Conservation (phyloP, 129 eudicot species). For the Mikania micrantha region DNA sequence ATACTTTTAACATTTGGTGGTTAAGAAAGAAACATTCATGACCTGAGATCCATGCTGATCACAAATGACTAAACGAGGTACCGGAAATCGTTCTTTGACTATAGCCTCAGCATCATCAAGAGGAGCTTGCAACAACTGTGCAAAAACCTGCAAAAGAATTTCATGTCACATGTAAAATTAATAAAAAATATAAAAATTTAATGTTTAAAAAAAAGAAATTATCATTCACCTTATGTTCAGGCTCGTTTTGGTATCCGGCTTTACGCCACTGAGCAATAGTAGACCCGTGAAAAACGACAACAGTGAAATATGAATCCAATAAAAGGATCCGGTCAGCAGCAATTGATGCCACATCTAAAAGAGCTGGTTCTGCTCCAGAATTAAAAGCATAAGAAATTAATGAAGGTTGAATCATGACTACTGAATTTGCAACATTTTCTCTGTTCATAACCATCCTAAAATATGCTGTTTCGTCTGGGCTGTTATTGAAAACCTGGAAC, state of each 20-base stretch:
- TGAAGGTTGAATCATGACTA: constrained; percentile 98
- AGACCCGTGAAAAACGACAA: constrained; percentile 89
- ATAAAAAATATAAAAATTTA: not conserved
- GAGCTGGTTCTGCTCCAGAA: constrained; percentile 86
- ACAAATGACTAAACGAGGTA: constrained; percentile 89
- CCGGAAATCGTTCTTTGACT: constrained; percentile 84
- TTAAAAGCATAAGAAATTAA: constrained; percentile 87
- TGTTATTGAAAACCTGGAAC: constrained; percentile 82
- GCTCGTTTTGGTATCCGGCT: constrained; percentile 86
- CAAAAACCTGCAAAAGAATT: constrained; percentile 53
- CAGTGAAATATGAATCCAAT: constrained; percentile 77
- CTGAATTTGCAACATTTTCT: constrained; percentile 95
- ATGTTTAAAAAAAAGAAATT: not conserved
- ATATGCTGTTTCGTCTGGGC: constrained; percentile 99
- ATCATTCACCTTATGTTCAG: constrained; percentile 71
- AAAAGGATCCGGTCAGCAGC: constrained; percentile 88
- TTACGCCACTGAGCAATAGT: constrained; percentile 97
- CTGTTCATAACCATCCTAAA: constrained; percentile 92
- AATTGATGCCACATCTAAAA: constrained; percentile 88
- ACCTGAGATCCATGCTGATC: constrained; percentile 99
- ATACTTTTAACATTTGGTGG: not conserved
- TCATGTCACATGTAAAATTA: not conserved
- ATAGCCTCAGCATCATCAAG: constrained; percentile 78
- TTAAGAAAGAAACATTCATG: not conserved
- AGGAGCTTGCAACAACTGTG: constrained; percentile 85